phyloP scores from a whole-genome alignment of 768 basidiomycete genomes.

The Galerina sulciceps region DNA sequence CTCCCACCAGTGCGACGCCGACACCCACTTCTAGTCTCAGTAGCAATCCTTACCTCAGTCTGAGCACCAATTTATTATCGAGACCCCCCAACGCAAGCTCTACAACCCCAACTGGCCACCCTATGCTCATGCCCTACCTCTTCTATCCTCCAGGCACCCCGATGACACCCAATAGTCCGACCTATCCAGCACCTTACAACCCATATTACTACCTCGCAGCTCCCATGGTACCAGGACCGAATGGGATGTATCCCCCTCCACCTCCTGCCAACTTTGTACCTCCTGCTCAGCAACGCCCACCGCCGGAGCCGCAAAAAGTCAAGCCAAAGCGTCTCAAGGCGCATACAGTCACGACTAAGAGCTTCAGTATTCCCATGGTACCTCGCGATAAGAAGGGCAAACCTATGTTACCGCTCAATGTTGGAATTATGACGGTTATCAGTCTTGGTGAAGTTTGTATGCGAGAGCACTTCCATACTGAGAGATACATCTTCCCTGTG shows the following conservation, averaged over 20 bases:
- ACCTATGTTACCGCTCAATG: constrained; percentile 77
- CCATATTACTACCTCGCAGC: constrained; percentile 48
- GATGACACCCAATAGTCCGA: constrained; percentile 39
- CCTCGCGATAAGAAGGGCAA: constrained; percentile 73
- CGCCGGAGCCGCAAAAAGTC: constrained; percentile 45
- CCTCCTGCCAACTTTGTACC: constrained; percentile 30
- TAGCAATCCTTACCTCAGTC: constrained; percentile 37
- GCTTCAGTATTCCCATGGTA: constrained; percentile 77
- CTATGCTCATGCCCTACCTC: constrained; percentile 46
- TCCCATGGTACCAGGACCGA: constrained; percentile 39
- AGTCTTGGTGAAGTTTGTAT: constrained; percentile 76
- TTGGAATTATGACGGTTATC: constrained; percentile 87
- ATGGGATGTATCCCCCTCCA: constrained; percentile 35
- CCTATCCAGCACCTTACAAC: constrained; percentile 40
- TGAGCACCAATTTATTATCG: constrained; percentile 33
- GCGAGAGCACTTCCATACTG: constrained; percentile 86
- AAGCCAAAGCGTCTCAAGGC: constrained; percentile 83
- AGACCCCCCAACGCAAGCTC: constrained; percentile 20
- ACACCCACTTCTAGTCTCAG: constrained; percentile 32
- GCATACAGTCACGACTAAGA: constrained; percentile 80
- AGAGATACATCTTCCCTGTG: constrained; percentile 88
- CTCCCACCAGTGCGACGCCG: constrained; percentile 24
- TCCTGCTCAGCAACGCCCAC: constrained; percentile 19
- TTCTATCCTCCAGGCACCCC: constrained; percentile 46
- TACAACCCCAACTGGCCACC: constrained; percentile 30